phyloP scores from a whole-genome alignment of 2,329 filamentous ascomycete species.

The Fusarium staphyleae region DNA sequence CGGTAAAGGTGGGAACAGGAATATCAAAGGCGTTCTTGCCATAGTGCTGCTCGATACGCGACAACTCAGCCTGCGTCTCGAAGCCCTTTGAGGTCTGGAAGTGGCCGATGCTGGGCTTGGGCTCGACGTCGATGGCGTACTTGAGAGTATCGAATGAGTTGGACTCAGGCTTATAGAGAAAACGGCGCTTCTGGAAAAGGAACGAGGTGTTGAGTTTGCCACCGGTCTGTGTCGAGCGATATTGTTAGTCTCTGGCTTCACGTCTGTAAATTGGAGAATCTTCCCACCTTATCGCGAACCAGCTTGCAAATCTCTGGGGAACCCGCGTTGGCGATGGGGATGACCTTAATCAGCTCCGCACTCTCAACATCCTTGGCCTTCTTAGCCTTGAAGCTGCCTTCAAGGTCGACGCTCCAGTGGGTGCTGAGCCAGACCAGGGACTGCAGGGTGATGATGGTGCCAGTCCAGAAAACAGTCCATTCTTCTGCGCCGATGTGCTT shows the following conservation, averaged over 20 bases:
- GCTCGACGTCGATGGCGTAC: constrained; percentile 85
- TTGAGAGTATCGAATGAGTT: constrained; percentile 81
- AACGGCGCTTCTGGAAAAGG: constrained; percentile 97
- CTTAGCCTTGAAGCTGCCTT: constrained; percentile 80
- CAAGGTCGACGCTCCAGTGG: constrained; percentile 93
- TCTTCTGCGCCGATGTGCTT: constrained; percentile 91
- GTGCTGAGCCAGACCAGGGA: constrained; percentile 93
- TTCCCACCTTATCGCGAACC: constrained; percentile 71
- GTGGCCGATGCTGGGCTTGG: constrained; percentile 76
- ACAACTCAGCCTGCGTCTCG: constrained; percentile 74
- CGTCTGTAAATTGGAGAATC: neutral
- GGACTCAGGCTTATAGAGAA: constrained; percentile 77
- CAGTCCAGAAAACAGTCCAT: constrained; percentile 97
- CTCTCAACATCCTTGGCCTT: constrained; percentile 73
- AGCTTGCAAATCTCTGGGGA: constrained; percentile 86
- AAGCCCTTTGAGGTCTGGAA: constrained; percentile 87
- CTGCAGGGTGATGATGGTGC: constrained; percentile 86
- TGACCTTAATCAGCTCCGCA: constrained; percentile 89
- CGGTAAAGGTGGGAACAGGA: constrained; percentile 91
- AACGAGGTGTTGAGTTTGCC: constrained; percentile 84
- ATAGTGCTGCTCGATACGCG: constrained; percentile 88
- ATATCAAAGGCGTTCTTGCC: constrained; percentile 97
- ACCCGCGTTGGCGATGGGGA: constrained; percentile 89
- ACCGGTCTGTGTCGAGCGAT: constrained; percentile 59
- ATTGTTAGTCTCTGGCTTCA: constrained; percentile 24